Base-by-base conservation (phyloP, 768 basidiomycete genomes). In the Pholiota conissans region DNA sequence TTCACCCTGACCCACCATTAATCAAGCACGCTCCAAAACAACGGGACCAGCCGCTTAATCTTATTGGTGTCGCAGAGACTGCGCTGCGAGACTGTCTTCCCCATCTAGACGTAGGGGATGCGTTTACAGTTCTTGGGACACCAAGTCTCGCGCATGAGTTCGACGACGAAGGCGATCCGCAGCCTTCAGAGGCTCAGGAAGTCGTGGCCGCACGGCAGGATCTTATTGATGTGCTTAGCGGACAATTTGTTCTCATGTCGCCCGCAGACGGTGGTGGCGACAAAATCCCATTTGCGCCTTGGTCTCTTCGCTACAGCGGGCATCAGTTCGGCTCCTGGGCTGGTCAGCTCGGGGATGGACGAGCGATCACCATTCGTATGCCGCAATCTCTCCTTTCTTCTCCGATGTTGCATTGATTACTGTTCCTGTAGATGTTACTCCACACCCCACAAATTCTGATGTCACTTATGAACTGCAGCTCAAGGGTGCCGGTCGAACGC, bases 281-380 rank as follows among this genome's bases (percentile, higher is more conserved):
- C 11, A 39, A 55, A 7, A 49, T 61, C 0, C 61, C 69, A 1
- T 89, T 89, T 63, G 84, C 85, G 3, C 89, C 96, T 0, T 98
- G 93, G 92, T 87, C 91, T 4, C 79, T 94, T 28, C 80, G 94
- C 14, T 98, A 98, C 69, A 93, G 90, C 61, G 95, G 95, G 0
- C 91, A 93, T 67, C 92, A 94, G 64, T 95, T 94, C 65, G 93
- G 93, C 0, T 73, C 67, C 2, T 98, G 90, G 87, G 95, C 97
- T 0, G 94, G 95, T 24, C 97, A 98, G 68, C 79, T 99, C 3
- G 97, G 97, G 11, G 96, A 98, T 65, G 97, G 97, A 0, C 82
- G 97, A 16, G 96, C 97, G 0, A 91, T 93, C n/a, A 91, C 91
- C 8, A 84, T 99, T 50, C 73, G 80, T 81, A 56, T 59, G 71